Percentiles rank a stretch among this genome's conserved stretches.
Conservation (phyloP, 306 rosid species). For the Macrotyloma uniflorum region DNA sequence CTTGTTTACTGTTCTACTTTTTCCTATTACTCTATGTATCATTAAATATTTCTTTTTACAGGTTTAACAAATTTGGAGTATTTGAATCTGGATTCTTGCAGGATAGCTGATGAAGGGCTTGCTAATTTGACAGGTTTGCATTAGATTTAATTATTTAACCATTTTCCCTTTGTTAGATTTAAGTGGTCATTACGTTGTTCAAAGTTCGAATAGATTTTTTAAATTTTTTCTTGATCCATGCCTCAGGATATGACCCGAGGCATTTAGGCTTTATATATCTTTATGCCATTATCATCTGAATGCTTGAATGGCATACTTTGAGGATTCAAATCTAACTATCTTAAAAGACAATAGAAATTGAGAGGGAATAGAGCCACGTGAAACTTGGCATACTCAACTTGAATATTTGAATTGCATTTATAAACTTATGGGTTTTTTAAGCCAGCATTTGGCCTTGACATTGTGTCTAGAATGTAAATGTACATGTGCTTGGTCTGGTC, state of each 20-base stretch:
- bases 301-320: neutral
- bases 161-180: conserved; percentile 11
- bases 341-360: neutral
- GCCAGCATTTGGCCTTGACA: conserved; percentile 2
- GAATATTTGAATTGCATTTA: conserved; percentile 17
- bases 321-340: neutral
- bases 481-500: neutral
- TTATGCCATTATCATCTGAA: conserved; percentile 29
- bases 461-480: conserved; percentile 11
- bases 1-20: conserved; percentile 28
- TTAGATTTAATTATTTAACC: neutral
- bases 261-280: conserved; percentile 3
- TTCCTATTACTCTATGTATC: conserved; percentile 1
- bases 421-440: conserved; percentile 21
- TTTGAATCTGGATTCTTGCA: conserved; percentile 93
- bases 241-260: neutral
- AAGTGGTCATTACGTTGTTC: conserved; percentile 8
- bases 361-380: conserved; percentile 10
- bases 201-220: conserved; percentile 10
- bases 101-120: conserved; percentile 79
- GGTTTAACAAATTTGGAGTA: conserved; percentile 82
- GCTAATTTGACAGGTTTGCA: conserved; percentile 74
- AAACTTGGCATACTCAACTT: conserved; percentile 3
- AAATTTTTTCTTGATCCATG: conserved; percentile 13
- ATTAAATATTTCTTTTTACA: conserved; percentile 38